These are phyloP conservation scores for Thelephora terrestris DNA, from an alignment of 1,284 basidiomycete species.

Conservation along the genomic window DNA sequence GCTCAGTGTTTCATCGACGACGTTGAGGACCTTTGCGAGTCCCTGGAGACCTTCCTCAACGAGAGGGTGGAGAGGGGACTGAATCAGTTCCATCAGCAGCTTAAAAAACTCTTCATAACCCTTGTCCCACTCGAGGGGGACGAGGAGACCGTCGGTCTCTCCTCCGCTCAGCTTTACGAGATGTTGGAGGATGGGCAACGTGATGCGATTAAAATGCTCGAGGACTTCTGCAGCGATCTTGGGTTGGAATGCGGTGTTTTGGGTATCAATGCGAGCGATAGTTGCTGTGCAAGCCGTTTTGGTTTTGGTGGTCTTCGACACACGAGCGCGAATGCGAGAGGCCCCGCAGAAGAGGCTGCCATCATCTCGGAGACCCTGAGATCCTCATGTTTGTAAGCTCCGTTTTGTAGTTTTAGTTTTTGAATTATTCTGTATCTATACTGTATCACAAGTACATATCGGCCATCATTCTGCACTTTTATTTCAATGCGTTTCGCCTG, in stretches of 20 bases:
- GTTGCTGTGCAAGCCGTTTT: no score
- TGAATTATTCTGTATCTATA: no score
- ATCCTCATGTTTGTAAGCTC: no score
- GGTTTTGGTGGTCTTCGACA: no score
- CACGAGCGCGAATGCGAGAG: no score
- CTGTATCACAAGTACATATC: no score
- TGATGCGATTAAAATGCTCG: conserved; percentile 21
- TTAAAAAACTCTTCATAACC: conserved; percentile 15
- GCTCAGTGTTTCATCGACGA: conserved; percentile 53
- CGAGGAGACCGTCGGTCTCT: not conserved
- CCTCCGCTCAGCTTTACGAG: not conserved
- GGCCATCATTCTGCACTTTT: no score
- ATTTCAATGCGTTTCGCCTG: no score
- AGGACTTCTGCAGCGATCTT: conserved; percentile 24
- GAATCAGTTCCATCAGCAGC: conserved; percentile 20
- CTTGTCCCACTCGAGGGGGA: not conserved
- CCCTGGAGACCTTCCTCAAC: conserved; percentile 45
- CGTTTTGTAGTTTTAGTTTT: no score
- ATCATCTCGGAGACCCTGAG: no score
- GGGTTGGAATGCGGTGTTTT: conserved; percentile 13
- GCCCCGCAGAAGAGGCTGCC: no score
- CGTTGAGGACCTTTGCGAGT: conserved; percentile 43
- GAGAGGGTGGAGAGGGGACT: conserved; percentile 37
- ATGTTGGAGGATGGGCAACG: conserved; percentile 12
- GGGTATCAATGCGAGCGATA: no score